These are phyloP conservation scores for Amanita brunnescens DNA, from an alignment of 768 basidiomycete species.

Conservation along the genomic window DNA sequence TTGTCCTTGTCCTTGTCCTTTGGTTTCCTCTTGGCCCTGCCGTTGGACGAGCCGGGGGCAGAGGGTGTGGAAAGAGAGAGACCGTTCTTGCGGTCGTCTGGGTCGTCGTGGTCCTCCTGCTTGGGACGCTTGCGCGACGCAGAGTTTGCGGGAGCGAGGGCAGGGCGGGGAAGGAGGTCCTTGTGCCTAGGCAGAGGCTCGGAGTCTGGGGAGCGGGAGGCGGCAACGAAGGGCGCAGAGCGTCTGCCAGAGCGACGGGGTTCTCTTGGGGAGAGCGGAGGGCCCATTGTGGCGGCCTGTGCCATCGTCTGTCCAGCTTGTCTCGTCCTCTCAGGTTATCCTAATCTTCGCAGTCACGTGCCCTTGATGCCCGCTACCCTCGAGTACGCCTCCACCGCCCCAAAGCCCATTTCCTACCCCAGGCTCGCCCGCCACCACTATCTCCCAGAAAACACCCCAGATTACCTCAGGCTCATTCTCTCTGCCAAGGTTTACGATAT, in stretches of 20 bases:
- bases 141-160: slow-evolving; percentile 29
- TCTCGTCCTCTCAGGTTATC: slow-evolving; percentile 2
- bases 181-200: slow-evolving; percentile 47
- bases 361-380: slow-evolving; percentile 29
- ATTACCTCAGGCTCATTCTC: slow-evolving; percentile 83
- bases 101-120: slow-evolving; percentile 66
- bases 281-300: slow-evolving; percentile 64
- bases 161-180: slow-evolving; percentile 32
- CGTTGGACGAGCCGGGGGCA: slow-evolving; percentile 17
- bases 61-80: slow-evolving; percentile 21
- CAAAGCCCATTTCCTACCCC: slow-evolving; percentile 56
- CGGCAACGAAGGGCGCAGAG: slow-evolving; percentile 54
- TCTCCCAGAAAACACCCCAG: slow-evolving; percentile 60
- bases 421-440: slow-evolving; percentile 59
- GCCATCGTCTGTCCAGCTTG: slow-evolving; percentile 39
- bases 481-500: slow-evolving; percentile 89
- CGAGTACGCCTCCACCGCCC: slow-evolving; percentile 64
- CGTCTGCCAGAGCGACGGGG: slow-evolving; percentile 72
- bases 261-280: slow-evolving; percentile 69
- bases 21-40: slow-evolving; percentile 51
- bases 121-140: slow-evolving; percentile 54
- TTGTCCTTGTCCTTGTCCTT: slow-evolving; percentile 50
- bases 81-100: slow-evolving; percentile 45
- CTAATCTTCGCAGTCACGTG: slow-evolving; percentile 8
- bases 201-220: slow-evolving; percentile 71